phyloP scores from a whole-genome alignment of 2,329 filamentous ascomycete species.

The Beauveria rudraprayagi region DNA sequence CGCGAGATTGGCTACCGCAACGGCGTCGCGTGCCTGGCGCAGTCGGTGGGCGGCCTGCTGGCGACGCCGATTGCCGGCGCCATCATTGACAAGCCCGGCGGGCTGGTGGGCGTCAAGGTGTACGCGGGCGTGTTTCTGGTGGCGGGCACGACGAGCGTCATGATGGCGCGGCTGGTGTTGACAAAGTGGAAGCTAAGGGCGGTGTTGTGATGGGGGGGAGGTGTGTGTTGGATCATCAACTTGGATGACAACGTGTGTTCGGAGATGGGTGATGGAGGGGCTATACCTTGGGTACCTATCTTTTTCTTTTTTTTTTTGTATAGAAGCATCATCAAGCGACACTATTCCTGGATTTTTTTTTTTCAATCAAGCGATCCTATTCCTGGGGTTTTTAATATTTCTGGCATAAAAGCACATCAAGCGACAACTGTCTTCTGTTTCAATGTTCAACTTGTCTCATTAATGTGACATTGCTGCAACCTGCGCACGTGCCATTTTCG shows the following conservation, averaged over 20 bases:
- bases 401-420: neutral
- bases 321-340: neutral
- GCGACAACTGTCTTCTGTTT: neutral
- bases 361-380: no score
- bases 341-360: neutral
- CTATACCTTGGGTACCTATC: no score
- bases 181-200: conserved; percentile 14
- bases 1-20: conserved; percentile 46
- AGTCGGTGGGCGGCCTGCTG: conserved; percentile 15
- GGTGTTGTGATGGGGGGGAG: conserved; percentile 3
- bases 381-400: neutral
- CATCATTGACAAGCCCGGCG: conserved; percentile 14
- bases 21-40: conserved; percentile 25
- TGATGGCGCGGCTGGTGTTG: conserved; percentile 12
- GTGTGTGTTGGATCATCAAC: no score
- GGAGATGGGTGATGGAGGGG: no score
- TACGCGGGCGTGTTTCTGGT: conserved; percentile 16
- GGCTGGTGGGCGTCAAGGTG: conserved; percentile 13
- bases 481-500: no score
- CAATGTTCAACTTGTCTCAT: neutral
- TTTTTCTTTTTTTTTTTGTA: neutral
- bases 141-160: conserved; percentile 14
- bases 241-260: no score
- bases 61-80: conserved; percentile 17
- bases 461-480: no score